These are phyloP conservation scores for Tephrocybe sp. DNA, from an alignment of 768 basidiomycete genomes.

Conservation along the genomic window DNA sequence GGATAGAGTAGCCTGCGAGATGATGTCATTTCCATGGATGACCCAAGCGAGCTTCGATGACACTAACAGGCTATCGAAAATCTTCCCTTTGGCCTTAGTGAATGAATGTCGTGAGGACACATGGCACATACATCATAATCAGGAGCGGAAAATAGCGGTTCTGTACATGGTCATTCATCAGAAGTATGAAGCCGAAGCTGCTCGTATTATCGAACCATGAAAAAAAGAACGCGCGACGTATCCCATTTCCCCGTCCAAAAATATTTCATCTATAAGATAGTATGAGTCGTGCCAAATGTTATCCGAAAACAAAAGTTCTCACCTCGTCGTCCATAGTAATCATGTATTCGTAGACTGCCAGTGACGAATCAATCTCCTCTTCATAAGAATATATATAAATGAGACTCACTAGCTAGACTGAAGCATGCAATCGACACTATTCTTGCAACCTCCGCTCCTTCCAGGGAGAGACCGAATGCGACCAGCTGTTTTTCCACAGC, in stretches of 20 bases:
- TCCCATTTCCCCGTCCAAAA: conserved; percentile 41
- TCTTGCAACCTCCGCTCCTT: conserved; percentile 18
- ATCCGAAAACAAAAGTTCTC: neutral
- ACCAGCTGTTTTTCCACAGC: no score
- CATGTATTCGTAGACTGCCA: conserved; percentile 29
- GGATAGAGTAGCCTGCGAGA: conserved; percentile 23
- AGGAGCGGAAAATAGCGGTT: conserved; percentile 32
- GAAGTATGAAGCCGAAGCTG: neutral
- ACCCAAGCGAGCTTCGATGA: neutral
- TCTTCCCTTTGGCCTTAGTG: conserved; percentile 10
- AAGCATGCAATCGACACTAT: conserved; percentile 18
- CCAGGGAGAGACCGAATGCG: conserved; percentile 9
- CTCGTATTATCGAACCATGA: conserved; percentile 27
- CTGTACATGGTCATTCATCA: conserved; percentile 16
- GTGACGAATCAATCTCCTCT: neutral
- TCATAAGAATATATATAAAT: neutral
- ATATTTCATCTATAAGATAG: conserved; percentile 29
- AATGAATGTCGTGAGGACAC: neutral
- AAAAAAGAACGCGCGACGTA: conserved; percentile 35
- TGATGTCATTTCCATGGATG: neutral
- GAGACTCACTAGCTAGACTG: conserved; percentile 15
- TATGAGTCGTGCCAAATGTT: neutral
- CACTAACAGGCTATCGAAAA: conserved; percentile 21
- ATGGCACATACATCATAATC: conserved; percentile 23
- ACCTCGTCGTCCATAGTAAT: conserved; percentile 42